Base-by-base conservation (phyloP, 257 asterid genomes). In the Primulina huaijiensis region DNA sequence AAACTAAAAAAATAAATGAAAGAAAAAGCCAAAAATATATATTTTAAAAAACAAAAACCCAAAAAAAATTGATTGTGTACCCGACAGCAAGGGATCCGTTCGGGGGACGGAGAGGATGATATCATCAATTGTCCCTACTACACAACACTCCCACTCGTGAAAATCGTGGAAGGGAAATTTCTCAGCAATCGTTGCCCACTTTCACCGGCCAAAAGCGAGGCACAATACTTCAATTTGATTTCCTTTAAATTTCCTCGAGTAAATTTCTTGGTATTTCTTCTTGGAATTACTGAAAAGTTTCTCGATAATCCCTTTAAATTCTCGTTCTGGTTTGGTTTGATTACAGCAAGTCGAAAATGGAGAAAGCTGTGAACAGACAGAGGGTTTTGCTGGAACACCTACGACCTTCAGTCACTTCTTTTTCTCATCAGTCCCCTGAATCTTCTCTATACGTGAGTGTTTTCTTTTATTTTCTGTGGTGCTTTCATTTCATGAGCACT, bases 331-430 rank as follows among this genome's bases (percentile, higher is more conserved):
- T 43, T 43, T 12, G 53, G 53, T 43, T 43, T 12, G 53, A 12
- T 43, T 43, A 43, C 53, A 43, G 53, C 17, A 5, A 6, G 53
- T 5, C 17, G n/a, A 12, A 12, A 69, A 90, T 91, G 97, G 95
- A 89, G 84, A 87, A 78, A 82, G 95, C 92, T n/a, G 59, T 71
- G 1, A 66, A 76, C 79, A 87, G 97, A 43, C 96, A 91, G 74
- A 86, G 76, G 57, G 77, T 91, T 75, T 75, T 89, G 68, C 75
- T 89, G 70, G 76, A 82, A 7, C 97, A 91, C 68, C 77, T 91
- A 50, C 82, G 70, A 31, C 87, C 92, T 34, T 23, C 68, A 43
- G 17, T n/a, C 79, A 72, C 85, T 75, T 71, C 82, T 19, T 31
- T 27, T 72, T 35, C 83, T 63, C 80, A 64, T 50, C 85, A 69